Evolutionary conservation across 768 basidiomycete species (phyloP).

Genomic region (Mycena galericulata): DNA sequence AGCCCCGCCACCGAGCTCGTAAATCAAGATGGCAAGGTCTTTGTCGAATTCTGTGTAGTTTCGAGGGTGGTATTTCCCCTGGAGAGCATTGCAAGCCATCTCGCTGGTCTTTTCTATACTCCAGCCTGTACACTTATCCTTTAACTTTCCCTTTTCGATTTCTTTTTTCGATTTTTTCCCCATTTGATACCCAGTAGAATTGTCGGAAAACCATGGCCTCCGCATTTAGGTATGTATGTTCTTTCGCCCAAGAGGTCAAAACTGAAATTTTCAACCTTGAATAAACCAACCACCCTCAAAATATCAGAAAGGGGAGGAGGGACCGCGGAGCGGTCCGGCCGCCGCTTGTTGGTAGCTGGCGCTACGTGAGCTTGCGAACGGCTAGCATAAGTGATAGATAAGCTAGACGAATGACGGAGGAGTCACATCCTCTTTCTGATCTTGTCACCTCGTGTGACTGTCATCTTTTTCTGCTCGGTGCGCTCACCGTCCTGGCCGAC

Average conservation of each 20-base stretch:
- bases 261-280: too few relatives aligned
- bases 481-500: not conserved
- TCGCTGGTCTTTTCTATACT: not conserved
- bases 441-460: not conserved
- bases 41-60: slow-evolving; percentile 39
- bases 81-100: slow-evolving; percentile 2
- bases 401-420: too few relatives aligned
- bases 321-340: too few relatives aligned
- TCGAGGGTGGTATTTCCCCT: slow-evolving; percentile 35
- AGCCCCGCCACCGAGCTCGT: slow-evolving; percentile 46
- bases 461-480: not conserved
- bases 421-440: not conserved
- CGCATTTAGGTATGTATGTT: slow-evolving; percentile 39
- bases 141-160: not conserved
- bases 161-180: not conserved
- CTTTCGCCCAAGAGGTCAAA: too few relatives aligned
- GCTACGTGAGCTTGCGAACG: too few relatives aligned
- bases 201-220: slow-evolving; percentile 56
- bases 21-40: slow-evolving; percentile 41
- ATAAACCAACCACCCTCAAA: too few relatives aligned
- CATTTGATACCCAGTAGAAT: slow-evolving; percentile 10
- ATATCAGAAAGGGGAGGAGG: too few relatives aligned
- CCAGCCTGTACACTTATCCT: not conserved
- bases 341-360: too few relatives aligned
- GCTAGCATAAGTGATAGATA: too few relatives aligned